Percentiles rank a stretch among this genome's conserved stretches.
Conservation (phyloP, 192 early-diverging fungal species). For the Gaertneriomyces sp. region DNA sequence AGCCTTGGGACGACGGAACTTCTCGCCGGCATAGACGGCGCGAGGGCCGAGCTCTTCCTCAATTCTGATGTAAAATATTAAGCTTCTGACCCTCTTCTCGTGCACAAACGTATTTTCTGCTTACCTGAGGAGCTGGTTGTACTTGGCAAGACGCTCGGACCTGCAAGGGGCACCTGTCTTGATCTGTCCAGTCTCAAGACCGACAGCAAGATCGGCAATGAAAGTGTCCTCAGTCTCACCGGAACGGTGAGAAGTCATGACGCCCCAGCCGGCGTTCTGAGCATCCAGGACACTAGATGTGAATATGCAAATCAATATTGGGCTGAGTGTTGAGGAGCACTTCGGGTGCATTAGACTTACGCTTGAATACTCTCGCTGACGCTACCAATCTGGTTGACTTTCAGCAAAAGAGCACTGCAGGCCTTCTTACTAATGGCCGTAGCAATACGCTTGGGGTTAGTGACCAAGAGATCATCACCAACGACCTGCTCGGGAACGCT, state of each 20-base stretch:
- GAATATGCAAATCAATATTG: background rate
- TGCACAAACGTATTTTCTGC: background rate
- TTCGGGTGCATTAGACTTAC: constrained; percentile 29
- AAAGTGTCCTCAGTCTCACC: constrained; percentile 97
- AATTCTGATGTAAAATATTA: constrained; percentile 54
- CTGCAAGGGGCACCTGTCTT: constrained; percentile 99
- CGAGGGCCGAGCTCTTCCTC: constrained; percentile 94
- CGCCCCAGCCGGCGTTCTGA: constrained; percentile 91
- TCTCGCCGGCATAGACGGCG: constrained; percentile 89
- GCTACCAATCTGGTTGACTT: constrained; percentile 99
- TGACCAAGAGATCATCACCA: constrained; percentile 97
- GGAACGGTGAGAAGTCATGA: constrained; percentile 99
- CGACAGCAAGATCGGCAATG: constrained; percentile 96
- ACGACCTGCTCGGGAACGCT: constrained; percentile 76
- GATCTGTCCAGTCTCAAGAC: constrained; percentile 87
- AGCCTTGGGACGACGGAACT: constrained; percentile 59
- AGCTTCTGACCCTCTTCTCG: background rate
- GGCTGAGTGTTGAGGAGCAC: background rate
- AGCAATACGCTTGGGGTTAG: constrained; percentile 87
- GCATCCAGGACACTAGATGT: constrained; percentile 51
- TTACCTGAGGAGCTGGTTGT: constrained; percentile 89
- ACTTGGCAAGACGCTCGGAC: constrained; percentile 95
- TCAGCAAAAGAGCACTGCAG: constrained; percentile 91
- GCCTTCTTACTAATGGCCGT: constrained; percentile 92
- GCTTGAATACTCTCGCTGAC: constrained; percentile 88